Evolutionary conservation across 352 stramenopile genomes (phyloP), one percentile per base, ranked within the genome.

Genomic region (Phytophthora cryptogea): DNA sequence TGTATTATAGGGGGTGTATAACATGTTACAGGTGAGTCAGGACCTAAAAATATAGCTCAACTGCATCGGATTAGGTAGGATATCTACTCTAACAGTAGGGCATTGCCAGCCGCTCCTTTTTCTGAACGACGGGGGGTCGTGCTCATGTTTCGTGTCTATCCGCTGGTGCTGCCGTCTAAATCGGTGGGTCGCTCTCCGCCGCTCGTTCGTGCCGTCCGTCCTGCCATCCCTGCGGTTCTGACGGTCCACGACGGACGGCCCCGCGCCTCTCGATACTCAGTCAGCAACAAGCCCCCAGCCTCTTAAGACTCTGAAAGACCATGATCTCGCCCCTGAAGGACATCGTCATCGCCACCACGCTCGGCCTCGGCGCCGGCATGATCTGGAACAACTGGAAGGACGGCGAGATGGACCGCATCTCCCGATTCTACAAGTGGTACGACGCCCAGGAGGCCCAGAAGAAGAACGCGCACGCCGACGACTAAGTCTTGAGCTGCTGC

Each of bases 301-400:
- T 36, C 39, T 28, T 9, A 9, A 42, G 39, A 63, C 43, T 61
- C 35, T 2, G 14, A 8, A n/a, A 4, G 26, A 36, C 27, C 26
- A 94, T 90, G 83, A 78, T 90, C 66, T 93, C 79, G 61, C 83
- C 83, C 8, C 46, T 92, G 32, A 92, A 89, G 74, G 86, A 95
- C 73, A 89, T 95, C 51, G 47, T 88, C 31, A 79, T 95, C 67
- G 86, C 72, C 78, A 80, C 78, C 31, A 57, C 48, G 55, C 84
- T 95, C 47, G 86, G 83, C 63, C 35, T 90, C 44, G 57, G 67
- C 42, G 59, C 61, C 16, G 83, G 57, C 60, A 26, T 70, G 32
- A n/a, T 79, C 27, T 95, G 84, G 82, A 83, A 89, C 70, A 73
- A 74, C 56, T 88, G 54, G 39, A 89, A 86, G 67, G 69, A 88